Base-by-base conservation (phyloP, 352 stramenopile genomes). In the Pythium utonaiense region DNA sequence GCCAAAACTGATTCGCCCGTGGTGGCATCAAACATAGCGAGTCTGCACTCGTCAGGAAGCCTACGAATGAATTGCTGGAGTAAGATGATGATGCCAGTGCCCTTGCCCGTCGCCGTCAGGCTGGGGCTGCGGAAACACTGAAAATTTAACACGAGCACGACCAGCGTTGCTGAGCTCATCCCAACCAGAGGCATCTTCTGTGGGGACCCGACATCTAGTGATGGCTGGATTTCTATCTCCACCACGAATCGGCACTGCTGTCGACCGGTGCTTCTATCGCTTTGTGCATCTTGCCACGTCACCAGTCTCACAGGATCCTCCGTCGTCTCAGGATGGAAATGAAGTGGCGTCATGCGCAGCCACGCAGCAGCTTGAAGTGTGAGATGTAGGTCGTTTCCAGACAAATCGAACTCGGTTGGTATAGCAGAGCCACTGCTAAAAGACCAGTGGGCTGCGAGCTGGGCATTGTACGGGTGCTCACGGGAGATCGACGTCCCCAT, bases 91-190 rank as follows among this genome's bases (percentile, higher is more conserved):
- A 62, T 30, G 2, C 36, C 53, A 8, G 10, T 31, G 3, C 53
- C 54, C 45, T 62, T 62, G 2, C 28, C 47, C 6, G 31, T 12
- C 5, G 57, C 54, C 0, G 53, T 65, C 19, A 80, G 45, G 33
- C 57, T 76, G 9, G 60, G 60, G 36, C 59, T 73, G 12, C 66
- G 69, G 47, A 41, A 66, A 10, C 57, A 69, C 0, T 40, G 28
- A n/a, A 78, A 74, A 17, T 80, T 80, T 41, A 74, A 49, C 30
- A 77, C 25, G 30, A 80, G 56, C 16, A 78, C 44, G 12, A 80
- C 27, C 12, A 45, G 4, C 9, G 40, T 38, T 7, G 19, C 12
- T 3, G 25, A 28, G 31, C 24, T 27, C 30, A n/a, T 45, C 5
- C 36, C 16, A 2, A 21, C 6, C 14, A 42, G 12, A 13, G 16